Conservation (phyloP, 495 filamentous ascomycete genomes). For the Penicillium antarcticum region DNA sequence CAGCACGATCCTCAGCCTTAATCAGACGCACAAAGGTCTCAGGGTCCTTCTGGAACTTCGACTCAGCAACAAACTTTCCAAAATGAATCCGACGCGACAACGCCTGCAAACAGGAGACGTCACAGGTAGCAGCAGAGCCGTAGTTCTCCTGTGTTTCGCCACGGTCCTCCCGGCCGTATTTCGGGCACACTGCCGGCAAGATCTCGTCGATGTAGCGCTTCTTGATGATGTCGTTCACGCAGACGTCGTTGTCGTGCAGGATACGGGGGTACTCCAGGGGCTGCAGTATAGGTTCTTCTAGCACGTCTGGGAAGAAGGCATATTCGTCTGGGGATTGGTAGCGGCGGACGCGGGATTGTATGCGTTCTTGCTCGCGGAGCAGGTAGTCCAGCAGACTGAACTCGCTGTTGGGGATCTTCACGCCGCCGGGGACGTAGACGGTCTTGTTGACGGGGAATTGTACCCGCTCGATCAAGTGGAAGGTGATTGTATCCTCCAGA, state of each 20-base stretch:
- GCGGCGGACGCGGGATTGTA: conserved; percentile 93
- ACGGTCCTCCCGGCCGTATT: conserved; percentile 69
- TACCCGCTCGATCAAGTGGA: conserved; percentile 95
- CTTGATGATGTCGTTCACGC: conserved; percentile 87
- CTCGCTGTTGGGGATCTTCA: conserved; percentile 66
- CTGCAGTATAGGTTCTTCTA: conserved; percentile 77
- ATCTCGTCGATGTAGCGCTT: conserved; percentile 76
- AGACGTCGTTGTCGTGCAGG: conserved; percentile 88
- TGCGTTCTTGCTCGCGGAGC: conserved; percentile 78
- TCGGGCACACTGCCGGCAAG: conserved; percentile 75
- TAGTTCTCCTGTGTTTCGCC: conserved; percentile 93
- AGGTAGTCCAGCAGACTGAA: conserved; percentile 93
- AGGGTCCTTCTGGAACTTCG: conserved; percentile 87
- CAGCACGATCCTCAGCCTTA: conserved; percentile 68
- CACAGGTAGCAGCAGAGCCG: conserved; percentile 85
- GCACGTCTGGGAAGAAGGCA: conserved; percentile 86
- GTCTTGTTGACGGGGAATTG: conserved; percentile 92
- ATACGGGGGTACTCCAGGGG: conserved; percentile 89
- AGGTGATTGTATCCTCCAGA: conserved; percentile 97
- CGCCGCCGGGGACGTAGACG: conserved; percentile 80
- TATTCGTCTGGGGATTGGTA: conserved; percentile 97
- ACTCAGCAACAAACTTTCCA: conserved; percentile 97
- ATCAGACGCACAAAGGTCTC: conserved; percentile 80
- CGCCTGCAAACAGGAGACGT: conserved; percentile 88
- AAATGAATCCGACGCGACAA: conserved; percentile 93